These are phyloP conservation scores for Neofusicoccum laricinum DNA, from an alignment of 2,329 filamentous ascomycete species.

Conservation along the genomic window DNA sequence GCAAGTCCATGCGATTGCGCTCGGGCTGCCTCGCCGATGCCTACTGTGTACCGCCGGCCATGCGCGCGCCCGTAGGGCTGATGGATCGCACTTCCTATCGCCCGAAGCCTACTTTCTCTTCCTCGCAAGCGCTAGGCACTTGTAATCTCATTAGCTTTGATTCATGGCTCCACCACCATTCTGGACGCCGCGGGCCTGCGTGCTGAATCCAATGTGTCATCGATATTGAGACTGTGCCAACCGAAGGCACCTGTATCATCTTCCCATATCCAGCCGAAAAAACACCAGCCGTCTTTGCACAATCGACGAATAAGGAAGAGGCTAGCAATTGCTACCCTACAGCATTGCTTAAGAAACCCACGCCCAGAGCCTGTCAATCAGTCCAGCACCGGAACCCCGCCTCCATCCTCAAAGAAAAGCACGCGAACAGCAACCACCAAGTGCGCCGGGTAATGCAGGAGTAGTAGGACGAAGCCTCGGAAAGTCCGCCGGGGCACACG, in stretches of 20 bases:
- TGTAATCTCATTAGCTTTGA: neutral
- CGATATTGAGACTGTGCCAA: neutral
- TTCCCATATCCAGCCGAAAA: neutral
- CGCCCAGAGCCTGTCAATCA: constrained; percentile 3
- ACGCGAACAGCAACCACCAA: constrained; percentile 7
- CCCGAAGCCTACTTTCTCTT: neutral
- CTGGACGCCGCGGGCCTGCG: too few relatives aligned
- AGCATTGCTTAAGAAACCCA: constrained; percentile 9
- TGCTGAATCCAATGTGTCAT: neutral
- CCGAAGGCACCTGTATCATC: neutral
- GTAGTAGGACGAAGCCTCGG: constrained; percentile 12
- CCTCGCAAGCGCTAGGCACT: neutral
- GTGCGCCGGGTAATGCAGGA: constrained; percentile 17
- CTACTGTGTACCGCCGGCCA: neutral
- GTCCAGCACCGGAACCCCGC: constrained; percentile 8
- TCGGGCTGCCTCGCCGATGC: constrained; percentile 2
- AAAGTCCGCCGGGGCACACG: constrained; percentile 11
- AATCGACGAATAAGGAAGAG: neutral
- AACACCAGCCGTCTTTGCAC: neutral
- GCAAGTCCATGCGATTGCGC: constrained; percentile 6
- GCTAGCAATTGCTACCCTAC: constrained; percentile 11
- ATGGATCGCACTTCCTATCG: neutral
- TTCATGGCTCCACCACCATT: neutral
- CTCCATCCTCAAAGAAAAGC: constrained; percentile 6
- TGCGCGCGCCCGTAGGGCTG: neutral